Conservation (phyloP, 1,139 yeast species). For the Protomyces macrosporus region DNA sequence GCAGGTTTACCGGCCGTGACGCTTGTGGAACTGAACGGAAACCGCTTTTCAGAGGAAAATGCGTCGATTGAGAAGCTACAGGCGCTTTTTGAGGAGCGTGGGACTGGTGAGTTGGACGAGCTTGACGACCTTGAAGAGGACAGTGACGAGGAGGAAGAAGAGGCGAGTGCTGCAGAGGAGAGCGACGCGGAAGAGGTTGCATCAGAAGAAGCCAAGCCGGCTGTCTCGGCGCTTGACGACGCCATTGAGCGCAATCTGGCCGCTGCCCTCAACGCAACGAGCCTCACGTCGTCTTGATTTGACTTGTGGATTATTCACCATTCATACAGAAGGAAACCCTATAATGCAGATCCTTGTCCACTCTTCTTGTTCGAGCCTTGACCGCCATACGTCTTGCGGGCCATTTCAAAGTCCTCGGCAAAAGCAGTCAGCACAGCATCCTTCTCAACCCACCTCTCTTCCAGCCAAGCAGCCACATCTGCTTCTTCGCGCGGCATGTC, state of each 20-base stretch:
- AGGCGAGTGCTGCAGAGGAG: constrained; percentile 62
- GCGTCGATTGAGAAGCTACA: constrained; percentile 52
- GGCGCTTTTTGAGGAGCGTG: constrained; percentile 64
- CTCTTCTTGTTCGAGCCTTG: no score
- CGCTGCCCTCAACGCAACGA: constrained; percentile 31
- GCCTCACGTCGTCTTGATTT: background rate
- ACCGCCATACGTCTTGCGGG: background rate
- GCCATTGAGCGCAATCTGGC: constrained; percentile 37
- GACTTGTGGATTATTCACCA: background rate
- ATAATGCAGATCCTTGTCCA: no score
- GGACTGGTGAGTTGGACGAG: constrained; percentile 79
- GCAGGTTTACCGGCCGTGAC: constrained; percentile 58
- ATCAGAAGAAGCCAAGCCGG: constrained; percentile 44
- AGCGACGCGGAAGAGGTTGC: constrained; percentile 53
- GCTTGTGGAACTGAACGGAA: constrained; percentile 80
- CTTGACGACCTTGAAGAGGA: constrained; percentile 89
- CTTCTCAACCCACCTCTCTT: constrained; percentile 34
- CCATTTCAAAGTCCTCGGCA: background rate
- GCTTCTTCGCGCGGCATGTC: constrained; percentile 28
- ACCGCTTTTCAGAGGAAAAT: constrained; percentile 76
- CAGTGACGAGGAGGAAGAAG: constrained; percentile 79
- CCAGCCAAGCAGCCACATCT: constrained; percentile 36
- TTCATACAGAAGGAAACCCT: background rate
- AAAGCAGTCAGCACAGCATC: constrained; percentile 29
- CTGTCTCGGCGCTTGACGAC: constrained; percentile 53